Evolutionary conservation across 202 grass and related monocot genomes (phyloP).

Genomic region (Eragrostis tef): DNA sequence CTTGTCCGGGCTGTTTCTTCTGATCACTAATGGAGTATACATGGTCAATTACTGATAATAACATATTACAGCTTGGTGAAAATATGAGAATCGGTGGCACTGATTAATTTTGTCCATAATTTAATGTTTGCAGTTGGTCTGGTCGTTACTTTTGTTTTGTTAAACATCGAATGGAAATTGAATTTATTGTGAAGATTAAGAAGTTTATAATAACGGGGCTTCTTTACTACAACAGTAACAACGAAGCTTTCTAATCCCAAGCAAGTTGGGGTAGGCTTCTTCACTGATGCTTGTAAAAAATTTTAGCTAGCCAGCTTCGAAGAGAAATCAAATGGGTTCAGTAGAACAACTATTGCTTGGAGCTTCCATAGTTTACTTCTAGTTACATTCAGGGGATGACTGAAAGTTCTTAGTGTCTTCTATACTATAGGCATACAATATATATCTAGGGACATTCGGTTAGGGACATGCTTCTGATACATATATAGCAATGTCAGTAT

Average conservation of each 20-base stretch:
- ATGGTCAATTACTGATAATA: background rate
- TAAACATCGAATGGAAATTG: background rate
- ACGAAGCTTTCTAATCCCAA: no score
- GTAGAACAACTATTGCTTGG: background rate
- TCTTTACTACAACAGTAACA: background rate
- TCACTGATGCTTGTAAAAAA: background rate
- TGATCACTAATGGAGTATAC: background rate
- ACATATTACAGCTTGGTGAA: background rate
- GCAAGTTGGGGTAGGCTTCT: background rate
- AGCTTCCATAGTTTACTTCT: background rate
- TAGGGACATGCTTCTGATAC: background rate
- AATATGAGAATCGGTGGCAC: background rate
- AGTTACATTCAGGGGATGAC: constrained; percentile 1
- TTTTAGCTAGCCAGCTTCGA: background rate
- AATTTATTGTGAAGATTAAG: background rate
- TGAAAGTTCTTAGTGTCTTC: background rate
- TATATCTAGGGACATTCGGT: background rate
- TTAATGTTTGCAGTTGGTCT: background rate
- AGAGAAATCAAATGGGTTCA: background rate
- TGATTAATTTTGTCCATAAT: constrained; percentile 1
- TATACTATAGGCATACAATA: background rate
- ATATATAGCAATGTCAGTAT: background rate
- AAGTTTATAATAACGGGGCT: background rate
- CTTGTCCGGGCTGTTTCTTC: background rate
- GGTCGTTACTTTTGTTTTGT: background rate